Evolutionary conservation across 345 rosid species (phyloP).

Genomic region (Lagerstroemia speciosa): DNA sequence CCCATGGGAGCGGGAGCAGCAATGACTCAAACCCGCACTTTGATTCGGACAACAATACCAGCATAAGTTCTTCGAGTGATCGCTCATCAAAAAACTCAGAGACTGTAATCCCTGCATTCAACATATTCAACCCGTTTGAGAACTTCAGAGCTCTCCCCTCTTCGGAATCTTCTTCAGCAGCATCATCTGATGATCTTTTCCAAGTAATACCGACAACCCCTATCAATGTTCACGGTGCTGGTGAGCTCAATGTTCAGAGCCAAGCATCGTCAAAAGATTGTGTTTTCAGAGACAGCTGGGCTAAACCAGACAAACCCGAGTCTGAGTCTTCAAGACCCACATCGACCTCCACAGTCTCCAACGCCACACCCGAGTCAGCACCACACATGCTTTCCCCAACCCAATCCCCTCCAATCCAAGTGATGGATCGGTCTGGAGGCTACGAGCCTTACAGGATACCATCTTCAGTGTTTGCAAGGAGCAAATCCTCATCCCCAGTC

Average conservation of each 20-base stretch:
- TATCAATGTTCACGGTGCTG: no score
- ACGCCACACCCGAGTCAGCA: slow-evolving; percentile 25
- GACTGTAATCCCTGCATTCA: no score
- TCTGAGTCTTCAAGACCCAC: slow-evolving; percentile 8
- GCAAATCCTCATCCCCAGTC: slow-evolving; percentile 24
- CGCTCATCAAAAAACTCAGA: no score
- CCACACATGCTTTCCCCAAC: slow-evolving; percentile 19
- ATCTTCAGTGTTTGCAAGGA: slow-evolving; percentile 37
- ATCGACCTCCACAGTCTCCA: slow-evolving; percentile 30
- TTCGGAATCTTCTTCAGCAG: no score
- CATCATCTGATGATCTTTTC: no score
- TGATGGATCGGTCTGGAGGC: slow-evolving; percentile 47
- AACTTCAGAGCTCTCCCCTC: no score
- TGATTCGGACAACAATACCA: no score
- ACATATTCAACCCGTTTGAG: no score
- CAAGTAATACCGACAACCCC: no score
- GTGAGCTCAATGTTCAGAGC: slow-evolving; percentile 1
- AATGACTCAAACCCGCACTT: no score
- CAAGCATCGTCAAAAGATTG: slow-evolving; percentile 7
- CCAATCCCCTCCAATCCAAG: slow-evolving; percentile 61
- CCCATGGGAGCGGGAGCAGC: no score
- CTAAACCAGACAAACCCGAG: background rate
- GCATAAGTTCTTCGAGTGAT: no score
- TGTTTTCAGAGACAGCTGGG: background rate
- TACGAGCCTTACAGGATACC: slow-evolving; percentile 54